Base-by-base conservation (phyloP, 2,329 filamentous ascomycete genomes). In the Ophiobolus disseminans region DNA sequence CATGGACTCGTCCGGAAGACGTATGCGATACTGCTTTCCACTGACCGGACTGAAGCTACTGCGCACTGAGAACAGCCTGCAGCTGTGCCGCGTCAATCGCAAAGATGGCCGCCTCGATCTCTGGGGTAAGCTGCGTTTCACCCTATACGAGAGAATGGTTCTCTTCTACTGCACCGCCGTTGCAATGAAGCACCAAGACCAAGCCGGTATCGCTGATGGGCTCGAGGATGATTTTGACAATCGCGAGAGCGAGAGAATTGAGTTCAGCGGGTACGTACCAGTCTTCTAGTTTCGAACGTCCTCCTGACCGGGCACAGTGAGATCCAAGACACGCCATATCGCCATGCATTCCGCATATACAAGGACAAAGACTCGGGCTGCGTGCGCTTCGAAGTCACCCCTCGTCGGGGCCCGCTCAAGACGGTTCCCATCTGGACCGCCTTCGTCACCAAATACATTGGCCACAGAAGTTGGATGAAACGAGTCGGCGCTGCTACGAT, bases 381-480 rank as follows among this genome's bases (percentile, higher is more conserved):
- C 3, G 72, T 86, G 0, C 74, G 84, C 9, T 74, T 86, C 19
- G 82, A 86, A 60, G 80, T 81, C n/a, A 80, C 80, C 0, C 72
- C 83, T 25, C 74, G 78, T 21, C 73, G 77, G 20, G 82, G 83
- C 1, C 75, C 77, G 1, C 75, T 80, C 68, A 77, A 79, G 55
- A 73, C 76, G 16, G 79, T 81, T 2, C 83, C 84, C 0, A 80
- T 86, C 45, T 86, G 84, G 84, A 86, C 82, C 4, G 70, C 70
- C 3, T 73, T 73, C 34, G 69, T 73, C 14, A 70, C 68, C 1
- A 68, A 76, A 19, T 76, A 79, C 45, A 68, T 82, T 25, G 68
- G 70, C 21, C 71, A 75, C 41, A 74, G 68, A 4, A 71, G 69
- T 25, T 85, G 82, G 81, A 74, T 81, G 48, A 75, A 74, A 31